phyloP scores from a whole-genome alignment of 345 rosid species.

The Mallotus nudiflorus region DNA sequence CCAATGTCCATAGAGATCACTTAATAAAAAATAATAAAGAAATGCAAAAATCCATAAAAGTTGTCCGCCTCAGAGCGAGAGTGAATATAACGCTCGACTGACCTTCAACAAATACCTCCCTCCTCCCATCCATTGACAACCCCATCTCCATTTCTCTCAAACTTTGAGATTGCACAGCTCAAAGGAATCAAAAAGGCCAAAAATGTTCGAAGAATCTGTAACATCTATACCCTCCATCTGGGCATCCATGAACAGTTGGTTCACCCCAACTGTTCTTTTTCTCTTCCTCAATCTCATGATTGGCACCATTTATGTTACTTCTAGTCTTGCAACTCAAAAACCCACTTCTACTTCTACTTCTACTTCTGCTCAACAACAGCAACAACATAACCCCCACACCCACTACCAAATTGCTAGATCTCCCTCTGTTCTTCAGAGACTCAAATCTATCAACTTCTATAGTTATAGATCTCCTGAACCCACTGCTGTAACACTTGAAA shows the following conservation, averaged over 20 bases:
- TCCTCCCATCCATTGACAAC: neutral
- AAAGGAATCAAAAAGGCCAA: conserved; percentile 10
- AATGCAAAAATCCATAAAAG: too few species aligned
- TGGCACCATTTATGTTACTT: conserved; percentile 66
- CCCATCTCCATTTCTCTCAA: neutral
- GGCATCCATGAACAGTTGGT: conserved; percentile 73
- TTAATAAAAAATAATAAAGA: neutral
- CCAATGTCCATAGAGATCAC: neutral
- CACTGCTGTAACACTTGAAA: conserved; percentile 28
- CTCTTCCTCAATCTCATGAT: conserved; percentile 73
- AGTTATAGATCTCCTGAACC: conserved; percentile 44
- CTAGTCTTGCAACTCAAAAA: conserved; percentile 44
- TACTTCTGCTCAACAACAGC: conserved; percentile 18
- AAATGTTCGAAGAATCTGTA: conserved; percentile 47
- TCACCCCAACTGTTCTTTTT: conserved; percentile 71
- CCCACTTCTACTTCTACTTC: conserved; percentile 15
- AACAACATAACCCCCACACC: conserved; percentile 11
- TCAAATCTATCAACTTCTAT: conserved; percentile 61
- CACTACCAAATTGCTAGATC: conserved; percentile 44
- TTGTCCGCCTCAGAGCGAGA: too few species aligned
- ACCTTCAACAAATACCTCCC: neutral
- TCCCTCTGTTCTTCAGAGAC: conserved; percentile 68
- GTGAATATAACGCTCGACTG: too few species aligned
- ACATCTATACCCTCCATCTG: conserved; percentile 52
- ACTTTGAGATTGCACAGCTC: too few species aligned